Evolutionary conservation across 441 rosid species (phyloP).

Genomic region (Populus trichocarpa): DNA sequence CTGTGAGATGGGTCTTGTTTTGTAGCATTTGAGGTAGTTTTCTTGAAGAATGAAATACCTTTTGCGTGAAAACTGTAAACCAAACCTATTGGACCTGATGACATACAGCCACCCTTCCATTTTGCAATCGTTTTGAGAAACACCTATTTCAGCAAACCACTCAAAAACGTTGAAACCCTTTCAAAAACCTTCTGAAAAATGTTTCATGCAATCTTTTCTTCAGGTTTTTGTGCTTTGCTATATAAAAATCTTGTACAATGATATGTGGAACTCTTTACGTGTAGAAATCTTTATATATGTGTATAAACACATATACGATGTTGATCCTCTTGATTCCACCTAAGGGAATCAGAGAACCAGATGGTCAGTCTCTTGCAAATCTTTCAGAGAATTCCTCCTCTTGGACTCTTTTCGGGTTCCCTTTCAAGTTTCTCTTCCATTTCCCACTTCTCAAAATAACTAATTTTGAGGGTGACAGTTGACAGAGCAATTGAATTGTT

Average conservation of each 20-base stretch:
- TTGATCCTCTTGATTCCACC: slow-evolving; percentile 72
- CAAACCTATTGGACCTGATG: slow-evolving; percentile 70
- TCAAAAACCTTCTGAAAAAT: not conserved
- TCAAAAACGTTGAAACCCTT: not conserved
- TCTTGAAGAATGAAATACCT: slow-evolving; percentile 69
- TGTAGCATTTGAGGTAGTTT: slow-evolving; percentile 61
- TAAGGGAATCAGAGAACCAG: slow-evolving; percentile 72
- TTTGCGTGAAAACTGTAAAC: slow-evolving; percentile 74
- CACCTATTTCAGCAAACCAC: slow-evolving; percentile 29
- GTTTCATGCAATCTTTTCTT: not conserved
- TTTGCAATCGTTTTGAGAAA: slow-evolving; percentile 37
- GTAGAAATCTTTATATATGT: not conserved
- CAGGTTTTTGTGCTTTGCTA: not conserved
- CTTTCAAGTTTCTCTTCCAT: not conserved
- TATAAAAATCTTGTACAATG: not conserved
- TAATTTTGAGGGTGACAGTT: not conserved
- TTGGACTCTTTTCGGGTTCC: slow-evolving; percentile 4
- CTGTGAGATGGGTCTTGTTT: slow-evolving; percentile 50
- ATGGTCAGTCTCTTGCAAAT: slow-evolving; percentile 7
- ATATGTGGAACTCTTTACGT: not conserved
- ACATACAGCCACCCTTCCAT: slow-evolving; percentile 93
- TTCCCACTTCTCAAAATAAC: not conserved
- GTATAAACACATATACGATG: not conserved
- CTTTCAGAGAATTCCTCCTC: slow-evolving; percentile 10
- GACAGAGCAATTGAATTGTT: not conserved